A percentile compares a stretch with the other conserved stretches of the same genome.
Conservation (phyloP, 345 rosid species). For the Salix dunnii region DNA sequence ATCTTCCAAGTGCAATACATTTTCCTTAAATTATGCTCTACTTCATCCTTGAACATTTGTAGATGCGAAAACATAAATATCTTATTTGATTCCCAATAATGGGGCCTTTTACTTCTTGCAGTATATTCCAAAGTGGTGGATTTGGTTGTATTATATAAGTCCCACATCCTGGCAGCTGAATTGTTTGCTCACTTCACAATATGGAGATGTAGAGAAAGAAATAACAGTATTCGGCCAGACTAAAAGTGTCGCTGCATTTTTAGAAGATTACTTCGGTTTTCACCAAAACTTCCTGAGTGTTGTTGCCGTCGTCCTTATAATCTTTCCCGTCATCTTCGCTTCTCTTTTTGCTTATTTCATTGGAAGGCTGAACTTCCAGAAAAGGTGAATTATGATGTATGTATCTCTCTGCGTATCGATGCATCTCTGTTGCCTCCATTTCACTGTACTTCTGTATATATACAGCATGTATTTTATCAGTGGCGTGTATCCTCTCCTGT, state of each 20-base stretch:
- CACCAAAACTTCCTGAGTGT: no score
- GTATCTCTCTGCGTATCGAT: no score
- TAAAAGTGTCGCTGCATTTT: slow-evolving; percentile 17
- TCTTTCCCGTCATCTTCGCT: slow-evolving; percentile 21
- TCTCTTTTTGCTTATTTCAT: slow-evolving; percentile 20
- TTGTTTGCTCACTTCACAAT: slow-evolving; percentile 61
- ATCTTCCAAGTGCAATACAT: background rate
- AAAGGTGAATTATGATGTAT: background rate
- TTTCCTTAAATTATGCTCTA: no score
- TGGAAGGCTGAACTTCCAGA: slow-evolving; percentile 20
- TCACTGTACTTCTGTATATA: no score
- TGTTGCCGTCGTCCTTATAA: slow-evolving; percentile 10
- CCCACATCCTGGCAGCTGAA: slow-evolving; percentile 79
- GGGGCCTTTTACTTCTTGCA: slow-evolving; percentile 18
- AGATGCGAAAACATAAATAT: background rate
- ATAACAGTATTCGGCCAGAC: slow-evolving; percentile 47
- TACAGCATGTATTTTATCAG: no score
- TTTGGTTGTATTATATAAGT: slow-evolving; percentile 57
- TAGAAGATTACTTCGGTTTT: slow-evolving; percentile 13
- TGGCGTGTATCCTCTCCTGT: no score
- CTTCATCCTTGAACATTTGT: no score
- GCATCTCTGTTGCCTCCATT: no score
- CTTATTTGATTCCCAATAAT: background rate
- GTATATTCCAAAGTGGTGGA: slow-evolving; percentile 86
- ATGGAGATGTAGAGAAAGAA: slow-evolving; percentile 51